Evolutionary conservation across 768 basidiomycete genomes (phyloP), one percentile per base, ranked within the genome.

Genomic region (Lactarius akahatsu): DNA sequence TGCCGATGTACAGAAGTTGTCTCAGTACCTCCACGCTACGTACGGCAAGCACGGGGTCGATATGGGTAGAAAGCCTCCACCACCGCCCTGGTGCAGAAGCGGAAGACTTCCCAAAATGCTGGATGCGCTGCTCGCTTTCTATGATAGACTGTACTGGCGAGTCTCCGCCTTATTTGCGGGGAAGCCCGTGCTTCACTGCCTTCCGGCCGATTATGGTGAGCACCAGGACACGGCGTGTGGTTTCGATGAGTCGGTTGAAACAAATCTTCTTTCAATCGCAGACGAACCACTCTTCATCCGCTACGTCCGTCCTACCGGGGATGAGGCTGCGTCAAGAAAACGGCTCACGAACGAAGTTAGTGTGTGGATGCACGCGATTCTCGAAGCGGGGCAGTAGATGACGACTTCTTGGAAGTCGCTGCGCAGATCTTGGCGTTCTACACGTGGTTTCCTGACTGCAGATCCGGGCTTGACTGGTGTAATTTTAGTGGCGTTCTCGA

Each of bases 131-230:
- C 55, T 34, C 36, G 10, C 20, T 11, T 4, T 62, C 47, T 20
- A 52, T 11, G 4, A 47, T 2, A 15, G 30, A 30, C 7, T 50
- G 6, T 41, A 36, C 32, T 5, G 47, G 30, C 2, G 45, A 57
- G 4, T 52, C 13, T 6, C 38, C 10, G 2, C 20, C 13, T n/a
- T 50, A 9, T 20, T 36, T 26, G n/a, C 43, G 23, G 13, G 18
- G 26, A 2, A 11, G 23, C 7, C 6, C 30, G n/a, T n/a, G n/a
- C n/a, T n/a, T n/a, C 43, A 2, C 43, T 7, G 18, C n/a, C 4
- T 2, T 15, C 30, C 18, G n/a, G 16, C 23, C 20, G 41, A 43
- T 23, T 43, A 38, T 16, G 65, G 65, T 66, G 23, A 66, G 65
- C 10, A 32, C n/a, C 6, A 6, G 3, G 4, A 8, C 1, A 9